phyloP scores from a whole-genome alignment of 148 eudicot species.

The Chenopodium suecicum region DNA sequence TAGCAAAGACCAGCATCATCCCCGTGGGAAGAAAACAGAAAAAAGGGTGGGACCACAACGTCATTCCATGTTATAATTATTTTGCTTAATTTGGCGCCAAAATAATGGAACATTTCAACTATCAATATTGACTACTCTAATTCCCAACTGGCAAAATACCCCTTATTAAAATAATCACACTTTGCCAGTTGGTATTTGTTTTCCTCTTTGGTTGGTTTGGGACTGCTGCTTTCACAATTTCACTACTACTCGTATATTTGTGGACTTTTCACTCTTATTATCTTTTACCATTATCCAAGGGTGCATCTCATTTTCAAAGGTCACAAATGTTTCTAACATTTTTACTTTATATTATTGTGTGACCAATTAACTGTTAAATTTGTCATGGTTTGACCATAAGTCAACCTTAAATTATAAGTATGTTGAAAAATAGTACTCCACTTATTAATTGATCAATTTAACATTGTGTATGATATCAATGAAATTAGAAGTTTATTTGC shows the following conservation, averaged over 20 bases:
- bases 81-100: conserved; percentile 6
- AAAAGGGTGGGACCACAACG: conserved; percentile 15
- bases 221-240: neutral
- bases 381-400: too few species aligned
- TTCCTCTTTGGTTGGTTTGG: neutral
- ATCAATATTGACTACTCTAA: conserved; percentile 6
- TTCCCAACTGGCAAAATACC: conserved; percentile 12
- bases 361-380: too few species aligned
- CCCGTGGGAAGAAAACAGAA: conserved; percentile 1
- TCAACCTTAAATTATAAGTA: too few species aligned
- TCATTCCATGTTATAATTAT: neutral
- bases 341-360: too few species aligned
- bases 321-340: too few species aligned
- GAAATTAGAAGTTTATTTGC: too few species aligned
- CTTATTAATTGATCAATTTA: too few species aligned
- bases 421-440: too few species aligned
- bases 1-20: conserved; percentile 23
- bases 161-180: neutral
- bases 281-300: neutral
- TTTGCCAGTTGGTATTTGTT: neutral
- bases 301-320: neutral
- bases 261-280: neutral
- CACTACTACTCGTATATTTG: neutral
- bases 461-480: too few species aligned
- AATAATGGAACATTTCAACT: conserved; percentile 1